Conservation (phyloP, 2,329 filamentous ascomycete species). For the Penicillium polonicum region DNA sequence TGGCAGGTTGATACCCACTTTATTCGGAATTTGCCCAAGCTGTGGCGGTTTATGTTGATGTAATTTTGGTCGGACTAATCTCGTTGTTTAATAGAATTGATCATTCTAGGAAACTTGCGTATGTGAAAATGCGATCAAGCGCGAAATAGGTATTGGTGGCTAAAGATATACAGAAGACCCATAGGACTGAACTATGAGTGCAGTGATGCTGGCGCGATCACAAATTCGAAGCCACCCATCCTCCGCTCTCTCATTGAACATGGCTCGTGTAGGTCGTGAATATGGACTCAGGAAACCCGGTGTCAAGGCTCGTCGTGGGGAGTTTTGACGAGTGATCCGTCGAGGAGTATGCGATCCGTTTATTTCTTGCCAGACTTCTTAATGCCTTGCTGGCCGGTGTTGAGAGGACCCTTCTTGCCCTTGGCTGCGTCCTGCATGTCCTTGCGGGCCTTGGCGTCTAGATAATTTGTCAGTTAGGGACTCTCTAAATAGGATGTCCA, state of each 20-base stretch:
- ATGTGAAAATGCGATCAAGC: constrained; percentile 8
- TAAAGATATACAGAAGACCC: constrained; percentile 8
- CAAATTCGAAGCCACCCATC: constrained; percentile 4
- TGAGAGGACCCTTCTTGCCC: constrained; percentile 78
- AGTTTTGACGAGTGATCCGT: background rate
- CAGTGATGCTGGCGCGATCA: constrained; percentile 6
- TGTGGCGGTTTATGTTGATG: constrained; percentile 2
- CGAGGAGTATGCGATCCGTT: constrained; percentile 19
- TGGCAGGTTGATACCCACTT: constrained; percentile 9
- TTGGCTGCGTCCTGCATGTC: constrained; percentile 77
- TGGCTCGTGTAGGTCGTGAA: constrained; percentile 27
- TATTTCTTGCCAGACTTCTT: constrained; percentile 99
- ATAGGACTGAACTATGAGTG: background rate
- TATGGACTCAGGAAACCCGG: constrained; percentile 4
- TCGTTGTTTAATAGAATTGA: background rate
- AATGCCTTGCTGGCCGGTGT: constrained; percentile 81
- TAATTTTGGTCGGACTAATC: background rate
- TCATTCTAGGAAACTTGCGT: background rate
- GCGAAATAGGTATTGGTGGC: constrained; percentile 11
- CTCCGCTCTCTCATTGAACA: constrained; percentile 18
- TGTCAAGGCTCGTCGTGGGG: background rate
- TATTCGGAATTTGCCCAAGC: constrained; percentile 3
- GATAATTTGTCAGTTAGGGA: constrained; percentile 8
- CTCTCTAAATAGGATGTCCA: too few species aligned
- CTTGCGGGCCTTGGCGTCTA: constrained; percentile 82